phyloP scores from a whole-genome alignment of 148 eudicot genomes.

The Chenopodium suecicum region DNA sequence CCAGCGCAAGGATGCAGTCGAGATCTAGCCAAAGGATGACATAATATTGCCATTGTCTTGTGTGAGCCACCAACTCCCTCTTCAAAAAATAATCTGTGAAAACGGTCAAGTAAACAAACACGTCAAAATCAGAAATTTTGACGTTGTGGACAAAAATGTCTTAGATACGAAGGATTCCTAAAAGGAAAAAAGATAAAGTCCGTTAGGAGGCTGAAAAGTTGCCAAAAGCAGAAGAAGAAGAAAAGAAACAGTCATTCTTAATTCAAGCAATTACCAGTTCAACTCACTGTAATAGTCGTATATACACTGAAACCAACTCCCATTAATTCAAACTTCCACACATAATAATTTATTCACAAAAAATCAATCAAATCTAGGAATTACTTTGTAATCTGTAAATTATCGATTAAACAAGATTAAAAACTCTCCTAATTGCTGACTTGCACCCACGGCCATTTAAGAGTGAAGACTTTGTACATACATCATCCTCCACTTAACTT shows the following conservation, averaged over 20 bases:
- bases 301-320: neutral
- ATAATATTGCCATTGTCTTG: no score
- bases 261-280: neutral
- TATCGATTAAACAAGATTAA: neutral
- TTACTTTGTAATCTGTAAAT: neutral
- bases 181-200: neutral
- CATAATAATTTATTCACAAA: neutral
- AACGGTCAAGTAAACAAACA: no score
- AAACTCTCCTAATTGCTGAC: neutral
- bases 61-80: no score
- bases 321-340: neutral
- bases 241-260: neutral
- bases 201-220: neutral
- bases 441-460: neutral
- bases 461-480: neutral
- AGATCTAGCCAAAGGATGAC: no score
- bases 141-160: neutral
- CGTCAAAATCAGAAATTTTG: neutral
- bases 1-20: no score
- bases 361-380: neutral
- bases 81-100: neutral
- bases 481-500: neutral
- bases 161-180: no score
- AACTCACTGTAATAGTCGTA: neutral
- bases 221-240: neutral